These are phyloP conservation scores for Phanerochaete carnosa DNA, from an alignment of 768 basidiomycete species.

Conservation along the genomic window DNA sequence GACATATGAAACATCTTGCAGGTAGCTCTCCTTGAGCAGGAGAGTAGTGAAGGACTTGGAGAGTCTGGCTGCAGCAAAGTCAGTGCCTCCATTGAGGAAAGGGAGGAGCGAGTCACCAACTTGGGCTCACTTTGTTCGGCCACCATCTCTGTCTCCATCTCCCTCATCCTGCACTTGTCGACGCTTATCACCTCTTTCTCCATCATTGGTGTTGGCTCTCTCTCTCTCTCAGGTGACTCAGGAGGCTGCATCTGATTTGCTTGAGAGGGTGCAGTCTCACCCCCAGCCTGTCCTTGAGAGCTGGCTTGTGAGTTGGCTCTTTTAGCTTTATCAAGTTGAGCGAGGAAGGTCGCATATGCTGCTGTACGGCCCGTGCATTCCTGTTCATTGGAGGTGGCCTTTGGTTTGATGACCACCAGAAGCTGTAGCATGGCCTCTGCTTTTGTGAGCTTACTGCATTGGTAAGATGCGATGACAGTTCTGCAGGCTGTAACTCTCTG, in stretches of 20 bases:
- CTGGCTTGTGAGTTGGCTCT: background rate
- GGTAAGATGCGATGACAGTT: background rate
- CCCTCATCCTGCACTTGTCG: too few species aligned
- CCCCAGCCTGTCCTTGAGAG: background rate
- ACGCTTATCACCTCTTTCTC: background rate
- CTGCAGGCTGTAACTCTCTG: background rate
- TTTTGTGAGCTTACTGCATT: background rate
- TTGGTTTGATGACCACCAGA: background rate
- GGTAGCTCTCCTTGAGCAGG: background rate
- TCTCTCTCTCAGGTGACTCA: too few species aligned
- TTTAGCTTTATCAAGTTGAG: background rate
- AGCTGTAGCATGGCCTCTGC: background rate
- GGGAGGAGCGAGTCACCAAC: background rate
- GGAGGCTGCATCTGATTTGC: too few species aligned
- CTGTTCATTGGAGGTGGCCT: background rate
- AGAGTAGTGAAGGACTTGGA: background rate
- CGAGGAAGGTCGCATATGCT: background rate
- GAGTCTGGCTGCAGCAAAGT: background rate
- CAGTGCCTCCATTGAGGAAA: background rate
- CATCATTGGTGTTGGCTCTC: background rate
- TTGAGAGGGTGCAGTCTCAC: background rate
- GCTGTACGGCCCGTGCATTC: background rate
- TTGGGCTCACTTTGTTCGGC: too few species aligned
- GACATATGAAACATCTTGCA: background rate
- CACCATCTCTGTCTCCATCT: too few species aligned